Percentiles rank a stretch among this genome's conserved stretches.
Evolutionary conservation across 108 stramenopile genomes (phyloP).

Genomic region (Skeletonema tropicum): DNA sequence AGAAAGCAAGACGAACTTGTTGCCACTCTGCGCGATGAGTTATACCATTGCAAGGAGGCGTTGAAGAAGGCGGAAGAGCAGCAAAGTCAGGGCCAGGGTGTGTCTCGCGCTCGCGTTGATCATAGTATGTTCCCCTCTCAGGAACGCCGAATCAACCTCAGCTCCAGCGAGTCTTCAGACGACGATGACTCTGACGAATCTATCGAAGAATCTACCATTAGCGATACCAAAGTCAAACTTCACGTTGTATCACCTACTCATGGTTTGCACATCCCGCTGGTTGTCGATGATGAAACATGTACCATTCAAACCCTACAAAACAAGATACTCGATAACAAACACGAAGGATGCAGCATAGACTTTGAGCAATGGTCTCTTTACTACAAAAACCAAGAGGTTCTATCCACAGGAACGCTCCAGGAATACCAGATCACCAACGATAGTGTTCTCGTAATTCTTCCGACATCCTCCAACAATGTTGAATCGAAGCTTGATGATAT

Average conservation of each 20-base stretch:
- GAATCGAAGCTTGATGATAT: conserved; percentile 26
- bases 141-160: conserved; percentile 11
- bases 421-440: conserved; percentile 19
- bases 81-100: neutral
- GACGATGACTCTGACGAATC: conserved; percentile 3
- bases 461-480: neutral
- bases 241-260: conserved; percentile 39
- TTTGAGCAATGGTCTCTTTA: conserved; percentile 20
- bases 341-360: neutral
- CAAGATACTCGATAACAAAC: conserved; percentile 10
- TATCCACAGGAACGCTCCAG: conserved; percentile 18
- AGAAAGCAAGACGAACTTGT: conserved; percentile 38
- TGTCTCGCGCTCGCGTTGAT: conserved; percentile 1
- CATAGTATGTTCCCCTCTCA: conserved; percentile 27
- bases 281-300: conserved; percentile 16
- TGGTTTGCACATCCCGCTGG: conserved; percentile 22
- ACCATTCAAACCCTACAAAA: conserved; percentile 38
- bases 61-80: conserved; percentile 13
- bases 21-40: conserved; percentile 23
- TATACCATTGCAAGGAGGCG: conserved; percentile 15
- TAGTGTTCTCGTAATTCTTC: conserved; percentile 29
- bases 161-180: neutral
- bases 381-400: conserved; percentile 23
- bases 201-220: neutral
- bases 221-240: conserved; percentile 20